Evolutionary conservation across 345 rosid species (phyloP), one percentile per base, ranked within the genome.

Genomic region (Eucalyptus leucophloia): DNA sequence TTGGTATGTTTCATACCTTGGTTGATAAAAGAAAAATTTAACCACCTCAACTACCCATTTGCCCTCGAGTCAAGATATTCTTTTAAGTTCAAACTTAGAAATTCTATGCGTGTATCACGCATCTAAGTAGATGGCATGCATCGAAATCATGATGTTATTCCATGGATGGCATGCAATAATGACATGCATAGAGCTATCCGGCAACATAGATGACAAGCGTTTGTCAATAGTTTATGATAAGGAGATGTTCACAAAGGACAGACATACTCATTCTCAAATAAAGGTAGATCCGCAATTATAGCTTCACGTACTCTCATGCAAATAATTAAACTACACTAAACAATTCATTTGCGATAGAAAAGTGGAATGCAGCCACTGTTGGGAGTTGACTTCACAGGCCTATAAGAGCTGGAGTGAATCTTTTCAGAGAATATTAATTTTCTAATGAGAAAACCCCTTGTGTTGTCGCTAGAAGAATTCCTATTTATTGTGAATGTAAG

Each of bases 191-290:
- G 45, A 72, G 83, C 47, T 77, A 77, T 77, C 28, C 28, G 16
- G 47, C 82, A 34, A 37, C 47, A 77, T 77, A 44, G 45, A 77
- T 77, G 45, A 37, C 83, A 23, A 19, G 45, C 28, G 28, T 77
- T 14, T 86, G 45, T 45, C 45, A 32, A 86, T 50, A 32, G 26
- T 40, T 49, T 32, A 32, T 50, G 58, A 86, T 2, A 28, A 50
- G 65, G 30, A 32, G 45, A 51, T 44, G 67, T 34, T 37, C 88
- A 21, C 62, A 90, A 89, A 92, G 45, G 94, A 93, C 95, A 94
- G 94, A 94, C 96, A 94, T 94, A 16, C 96, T 90, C 93, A 92
- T 92, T 93, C 94, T 92, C 89, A 87, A 87, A 87, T 77, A 87
- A 92, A 69, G 85, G 58, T 80, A 90, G 91, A 93, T 93, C 94